A percentile compares a stretch with the other conserved stretches of the same genome.
These are phyloP conservation scores for Caloboletus inedulis DNA, from an alignment of 1,284 basidiomycete genomes.

Conservation along the genomic window DNA sequence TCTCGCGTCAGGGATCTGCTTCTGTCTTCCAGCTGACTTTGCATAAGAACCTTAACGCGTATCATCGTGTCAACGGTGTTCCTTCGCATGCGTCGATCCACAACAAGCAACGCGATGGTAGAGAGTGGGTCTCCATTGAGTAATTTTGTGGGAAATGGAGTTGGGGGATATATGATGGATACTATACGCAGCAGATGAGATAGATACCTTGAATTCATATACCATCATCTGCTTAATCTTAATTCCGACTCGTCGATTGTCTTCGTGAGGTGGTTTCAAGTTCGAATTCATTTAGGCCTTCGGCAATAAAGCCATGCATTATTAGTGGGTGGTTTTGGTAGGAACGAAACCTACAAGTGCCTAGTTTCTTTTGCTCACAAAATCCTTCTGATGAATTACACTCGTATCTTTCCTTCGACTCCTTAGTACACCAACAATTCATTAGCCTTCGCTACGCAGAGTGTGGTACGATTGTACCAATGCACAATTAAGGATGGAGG, in stretches of 20 bases:
- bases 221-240: conserved; percentile 30
- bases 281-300: no score
- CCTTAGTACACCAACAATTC: neutral
- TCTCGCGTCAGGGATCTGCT: conserved; percentile 77
- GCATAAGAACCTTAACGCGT: conserved; percentile 97
- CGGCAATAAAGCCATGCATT: no score
- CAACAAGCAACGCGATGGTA: conserved; percentile 40
- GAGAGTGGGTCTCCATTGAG: conserved; percentile 30
- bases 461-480: neutral
- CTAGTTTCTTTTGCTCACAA: no score
- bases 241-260: conserved; percentile 10
- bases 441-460: neutral
- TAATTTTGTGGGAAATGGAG: conserved; percentile 4
- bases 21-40: conserved; percentile 95
- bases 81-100: conserved; percentile 74
- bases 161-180: neutral
- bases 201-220: conserved; percentile 20
- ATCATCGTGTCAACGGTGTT: conserved; percentile 82
- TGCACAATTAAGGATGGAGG: neutral
- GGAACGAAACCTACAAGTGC: no score
- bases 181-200: conserved; percentile 15
- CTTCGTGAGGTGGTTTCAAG: neutral
- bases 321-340: no score
- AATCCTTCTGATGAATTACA: neutral
- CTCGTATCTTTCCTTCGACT: neutral